Evolutionary conservation across 805 yeast genomes (phyloP).

Genomic region (Ascoidea rubescens): DNA sequence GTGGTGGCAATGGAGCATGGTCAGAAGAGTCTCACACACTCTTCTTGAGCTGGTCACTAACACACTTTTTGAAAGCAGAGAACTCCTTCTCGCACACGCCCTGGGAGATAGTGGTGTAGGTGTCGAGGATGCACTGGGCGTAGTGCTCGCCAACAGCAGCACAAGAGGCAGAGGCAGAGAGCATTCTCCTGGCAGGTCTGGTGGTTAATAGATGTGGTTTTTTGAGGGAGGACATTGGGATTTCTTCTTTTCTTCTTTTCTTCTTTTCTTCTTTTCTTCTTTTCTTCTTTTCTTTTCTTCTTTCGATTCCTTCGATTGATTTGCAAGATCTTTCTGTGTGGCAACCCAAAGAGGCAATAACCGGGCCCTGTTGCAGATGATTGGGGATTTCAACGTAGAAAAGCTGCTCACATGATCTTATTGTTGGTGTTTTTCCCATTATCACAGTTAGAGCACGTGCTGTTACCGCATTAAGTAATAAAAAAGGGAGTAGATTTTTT

Average conservation of each 20-base stretch:
- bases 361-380: neutral
- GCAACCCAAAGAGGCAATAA: neutral
- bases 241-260: too few species aligned
- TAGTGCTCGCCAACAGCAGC: neutral
- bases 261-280: too few species aligned
- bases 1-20: neutral
- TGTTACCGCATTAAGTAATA: too few species aligned
- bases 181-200: neutral
- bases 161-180: neutral
- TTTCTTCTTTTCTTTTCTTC: too few species aligned
- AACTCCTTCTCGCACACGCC: slow-evolving; percentile 15
- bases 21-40: too few species aligned
- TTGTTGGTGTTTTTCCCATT: too few species aligned
- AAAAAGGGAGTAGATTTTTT: too few species aligned
- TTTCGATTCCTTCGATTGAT: neutral
- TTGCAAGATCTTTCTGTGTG: neutral
- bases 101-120: slow-evolving; percentile 13
- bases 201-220: neutral
- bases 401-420: too few species aligned
- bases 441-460: too few species aligned
- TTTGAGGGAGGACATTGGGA: neutral
- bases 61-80: slow-evolving; percentile 13
- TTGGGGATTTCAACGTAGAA: neutral
- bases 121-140: slow-evolving; percentile 8
- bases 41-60: neutral